phyloP scores from a whole-genome alignment of 23 red algal genomes.

The Agarophyton chilense region DNA sequence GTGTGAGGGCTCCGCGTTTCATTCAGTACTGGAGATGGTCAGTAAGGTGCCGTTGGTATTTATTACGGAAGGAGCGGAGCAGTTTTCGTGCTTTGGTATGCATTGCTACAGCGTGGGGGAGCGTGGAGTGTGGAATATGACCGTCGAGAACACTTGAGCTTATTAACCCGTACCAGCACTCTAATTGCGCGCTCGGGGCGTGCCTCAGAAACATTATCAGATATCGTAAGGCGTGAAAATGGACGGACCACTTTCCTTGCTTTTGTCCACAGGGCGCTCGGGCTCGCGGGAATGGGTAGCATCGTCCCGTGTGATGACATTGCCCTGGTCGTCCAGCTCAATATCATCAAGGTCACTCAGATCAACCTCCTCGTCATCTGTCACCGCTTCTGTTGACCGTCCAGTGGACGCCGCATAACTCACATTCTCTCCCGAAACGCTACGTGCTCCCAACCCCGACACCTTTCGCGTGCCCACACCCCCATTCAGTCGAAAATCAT shows the following conservation, averaged over 20 bases:
- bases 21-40: background rate
- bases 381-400: constrained; percentile 2
- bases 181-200: background rate
- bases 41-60: too few relatives aligned
- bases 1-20: background rate
- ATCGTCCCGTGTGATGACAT: constrained; percentile 16
- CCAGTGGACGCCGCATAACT: background rate
- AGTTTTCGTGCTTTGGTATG: too few relatives aligned
- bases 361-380: constrained; percentile 12
- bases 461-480: background rate
- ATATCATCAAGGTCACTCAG: constrained; percentile 66
- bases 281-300: background rate
- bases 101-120: too few relatives aligned
- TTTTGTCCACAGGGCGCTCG: background rate
- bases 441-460: background rate
- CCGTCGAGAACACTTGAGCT: too few relatives aligned
- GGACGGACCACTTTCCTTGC: background rate
- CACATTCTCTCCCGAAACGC: background rate
- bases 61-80: too few relatives aligned
- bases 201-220: background rate
- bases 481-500: background rate
- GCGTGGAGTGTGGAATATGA: too few relatives aligned
- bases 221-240: constrained; percentile 17
- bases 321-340: constrained; percentile 68
- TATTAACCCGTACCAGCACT: too few relatives aligned